Conservation (phyloP, 2,329 filamentous ascomycete species). For the Daldinia eschscholtzii region DNA sequence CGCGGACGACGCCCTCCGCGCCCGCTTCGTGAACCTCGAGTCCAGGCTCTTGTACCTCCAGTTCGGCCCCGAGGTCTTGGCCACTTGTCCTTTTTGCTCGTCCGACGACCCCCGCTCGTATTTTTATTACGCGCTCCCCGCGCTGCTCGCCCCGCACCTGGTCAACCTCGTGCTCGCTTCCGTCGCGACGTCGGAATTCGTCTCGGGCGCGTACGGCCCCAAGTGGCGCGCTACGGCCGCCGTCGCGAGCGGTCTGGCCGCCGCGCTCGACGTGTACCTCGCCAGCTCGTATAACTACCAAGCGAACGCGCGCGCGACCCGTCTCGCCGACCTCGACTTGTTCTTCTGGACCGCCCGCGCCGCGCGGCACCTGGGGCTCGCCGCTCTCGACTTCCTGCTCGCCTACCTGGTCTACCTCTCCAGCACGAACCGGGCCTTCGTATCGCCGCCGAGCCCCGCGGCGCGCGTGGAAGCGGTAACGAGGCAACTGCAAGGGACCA, state of each 20-base stretch:
- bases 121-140: conserved; percentile 83
- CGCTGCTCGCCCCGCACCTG: conserved; percentile 81
- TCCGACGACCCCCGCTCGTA: conserved; percentile 77
- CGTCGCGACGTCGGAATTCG: conserved; percentile 75
- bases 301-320: conserved; percentile 71
- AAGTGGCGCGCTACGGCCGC: conserved; percentile 80
- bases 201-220: conserved; percentile 73
- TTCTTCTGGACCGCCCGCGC: conserved; percentile 78
- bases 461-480: conserved; percentile 74
- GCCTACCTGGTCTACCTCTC: conserved; percentile 79
- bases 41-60: conserved; percentile 85
- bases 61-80: conserved; percentile 80
- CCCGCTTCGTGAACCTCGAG: conserved; percentile 76
- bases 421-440: conserved; percentile 83
- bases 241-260: conserved; percentile 69
- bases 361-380: conserved; percentile 73
- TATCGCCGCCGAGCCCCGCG: conserved; percentile 69
- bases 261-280: conserved; percentile 74
- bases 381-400: conserved; percentile 72
- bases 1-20: conserved; percentile 73
- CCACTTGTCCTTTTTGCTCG: conserved; percentile 85
- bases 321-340: conserved; percentile 73
- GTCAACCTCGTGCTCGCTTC: conserved; percentile 80
- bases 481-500: conserved; percentile 68
- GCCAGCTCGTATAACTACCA: conserved; percentile 75